phyloP scores from a whole-genome alignment of 2,329 filamentous ascomycete genomes.

The Hortaea werneckii region DNA sequence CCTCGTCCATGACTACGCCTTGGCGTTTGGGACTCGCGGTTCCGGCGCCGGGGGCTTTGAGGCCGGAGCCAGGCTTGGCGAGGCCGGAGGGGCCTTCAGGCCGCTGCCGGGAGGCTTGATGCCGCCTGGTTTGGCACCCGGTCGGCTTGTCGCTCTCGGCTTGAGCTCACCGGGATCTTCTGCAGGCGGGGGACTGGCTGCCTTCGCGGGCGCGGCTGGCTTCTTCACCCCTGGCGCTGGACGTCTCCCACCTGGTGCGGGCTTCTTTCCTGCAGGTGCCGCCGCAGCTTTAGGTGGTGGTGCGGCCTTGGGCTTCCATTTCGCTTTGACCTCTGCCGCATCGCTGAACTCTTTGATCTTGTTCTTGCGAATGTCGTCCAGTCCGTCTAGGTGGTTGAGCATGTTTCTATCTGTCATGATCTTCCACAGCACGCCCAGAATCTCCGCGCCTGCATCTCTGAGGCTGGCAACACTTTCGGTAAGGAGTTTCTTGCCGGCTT shows the following conservation, averaged over 20 bases:
- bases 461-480: slow-evolving; percentile 80
- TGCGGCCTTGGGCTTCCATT: slow-evolving; percentile 79
- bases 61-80: slow-evolving; percentile 31
- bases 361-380: slow-evolving; percentile 90
- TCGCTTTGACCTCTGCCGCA: slow-evolving; percentile 72
- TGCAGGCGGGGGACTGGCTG: slow-evolving; percentile 31
- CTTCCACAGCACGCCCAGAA: slow-evolving; percentile 93
- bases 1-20: slow-evolving; percentile 18
- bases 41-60: slow-evolving; percentile 24
- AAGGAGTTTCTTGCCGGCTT: slow-evolving; percentile 77
- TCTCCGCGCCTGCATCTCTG: slow-evolving; percentile 81
- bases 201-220: slow-evolving; percentile 24
- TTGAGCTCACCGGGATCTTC: slow-evolving; percentile 45
- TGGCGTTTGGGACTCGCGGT: slow-evolving; percentile 22
- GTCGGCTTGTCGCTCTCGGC: slow-evolving; percentile 49
- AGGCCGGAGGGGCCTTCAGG: slow-evolving; percentile 29
- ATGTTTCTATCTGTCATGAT: slow-evolving; percentile 95
- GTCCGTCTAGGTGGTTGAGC: slow-evolving; percentile 79
- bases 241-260: slow-evolving; percentile 39
- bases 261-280: slow-evolving; percentile 38
- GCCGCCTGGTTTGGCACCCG: slow-evolving; percentile 28
- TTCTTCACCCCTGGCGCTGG: slow-evolving; percentile 36
- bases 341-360: slow-evolving; percentile 93
- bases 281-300: slow-evolving; percentile 47
- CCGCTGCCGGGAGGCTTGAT: slow-evolving; percentile 28